Percentiles rank a stretch among this genome's conserved stretches.
phyloP scores from a whole-genome alignment of 2,329 filamentous ascomycete species.

The Fusarium kyushuense region DNA sequence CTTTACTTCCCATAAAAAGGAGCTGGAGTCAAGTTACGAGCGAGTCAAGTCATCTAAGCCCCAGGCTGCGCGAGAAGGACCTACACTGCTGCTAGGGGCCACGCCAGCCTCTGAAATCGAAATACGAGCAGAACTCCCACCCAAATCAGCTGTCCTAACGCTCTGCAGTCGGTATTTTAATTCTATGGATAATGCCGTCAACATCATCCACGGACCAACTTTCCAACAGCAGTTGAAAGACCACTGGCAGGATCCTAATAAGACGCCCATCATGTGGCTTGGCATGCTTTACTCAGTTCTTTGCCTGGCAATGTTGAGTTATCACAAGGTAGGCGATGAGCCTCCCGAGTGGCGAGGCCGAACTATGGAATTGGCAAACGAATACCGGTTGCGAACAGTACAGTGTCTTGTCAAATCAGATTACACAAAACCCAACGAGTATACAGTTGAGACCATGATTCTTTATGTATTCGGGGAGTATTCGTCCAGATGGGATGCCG shows the following conservation, averaged over 20 bases:
- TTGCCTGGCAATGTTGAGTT: conserved; percentile 82
- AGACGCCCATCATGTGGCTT: conserved; percentile 81
- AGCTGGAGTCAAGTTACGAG: conserved; percentile 84
- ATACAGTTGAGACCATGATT: conserved; percentile 83
- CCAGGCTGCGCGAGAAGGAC: conserved; percentile 70
- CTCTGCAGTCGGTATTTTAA: conserved; percentile 93
- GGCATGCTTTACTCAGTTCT: conserved; percentile 82
- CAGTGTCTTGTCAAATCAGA: conserved; percentile 82
- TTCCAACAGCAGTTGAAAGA: conserved; percentile 78
- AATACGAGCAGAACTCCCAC: conserved; percentile 81
- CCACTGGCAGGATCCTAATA: conserved; percentile 78
- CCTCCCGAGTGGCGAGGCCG: conserved; percentile 81
- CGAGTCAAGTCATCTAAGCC: conserved; percentile 78
- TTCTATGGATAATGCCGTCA: conserved; percentile 77
- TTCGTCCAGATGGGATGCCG: conserved; percentile 78
- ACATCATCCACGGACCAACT: conserved; percentile 84
- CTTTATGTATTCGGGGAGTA: conserved; percentile 83
- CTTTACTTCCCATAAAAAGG: conserved; percentile 87
- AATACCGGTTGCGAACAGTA: conserved; percentile 78
- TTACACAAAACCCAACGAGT: conserved; percentile 79
- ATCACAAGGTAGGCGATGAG: conserved; percentile 82
- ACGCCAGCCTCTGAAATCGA: conserved; percentile 79
- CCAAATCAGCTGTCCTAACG: conserved; percentile 84
- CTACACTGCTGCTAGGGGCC: conserved; percentile 82
- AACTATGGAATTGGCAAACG: conserved; percentile 68